Base-by-base conservation (phyloP, 257 asterid species). In the Craterostigma plantagineum region DNA sequence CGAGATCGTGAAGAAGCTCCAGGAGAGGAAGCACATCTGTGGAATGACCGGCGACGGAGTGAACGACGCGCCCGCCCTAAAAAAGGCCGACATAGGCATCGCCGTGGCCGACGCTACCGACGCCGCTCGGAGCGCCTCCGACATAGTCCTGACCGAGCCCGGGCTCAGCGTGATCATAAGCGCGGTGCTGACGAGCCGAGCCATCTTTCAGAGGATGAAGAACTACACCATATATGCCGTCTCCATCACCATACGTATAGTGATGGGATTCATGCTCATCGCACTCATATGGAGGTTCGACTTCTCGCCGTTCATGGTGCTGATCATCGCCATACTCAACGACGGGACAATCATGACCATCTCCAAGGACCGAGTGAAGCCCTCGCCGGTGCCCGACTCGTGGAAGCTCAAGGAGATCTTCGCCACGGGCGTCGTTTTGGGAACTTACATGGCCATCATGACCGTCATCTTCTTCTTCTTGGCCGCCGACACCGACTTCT, bases 11-110 rank as follows among this genome's bases (percentile, higher is more conserved):
- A 83, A 62, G 79, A 83, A 62, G 39, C 73, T 83, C 23, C 95
- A 83, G 48, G 83, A 79, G 56, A 71, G 38, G 57, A 79, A 79
- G 52, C 95, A 83, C 65, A 83, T 83, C 1, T 68, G 77, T 12
- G 93, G 95, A 34, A 83, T 83, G 95, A 83, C 95, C 0, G 95
- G 95, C 14, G 93, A 83, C 42, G 95, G 93, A 16, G 95, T 83
- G 46, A 83, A 83, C 16, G 95, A 79, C 38, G 95, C 95, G 11
- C 95, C 95, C 1, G 92, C 95, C 5, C 65, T 83, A 8, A 83
- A 83, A 66, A 79, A 50, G 62, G 95, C 95, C 0, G 95, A 83
- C 42, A 83, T 83, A 10, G 92, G 95, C 18, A 79, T 83, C 10
- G 95, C 95, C 11, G 95, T 83, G 33, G 95, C 76, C 1, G 95